phyloP scores from a whole-genome alignment of 2,329 filamentous ascomycete genomes.

The Blastomyces silverae region DNA sequence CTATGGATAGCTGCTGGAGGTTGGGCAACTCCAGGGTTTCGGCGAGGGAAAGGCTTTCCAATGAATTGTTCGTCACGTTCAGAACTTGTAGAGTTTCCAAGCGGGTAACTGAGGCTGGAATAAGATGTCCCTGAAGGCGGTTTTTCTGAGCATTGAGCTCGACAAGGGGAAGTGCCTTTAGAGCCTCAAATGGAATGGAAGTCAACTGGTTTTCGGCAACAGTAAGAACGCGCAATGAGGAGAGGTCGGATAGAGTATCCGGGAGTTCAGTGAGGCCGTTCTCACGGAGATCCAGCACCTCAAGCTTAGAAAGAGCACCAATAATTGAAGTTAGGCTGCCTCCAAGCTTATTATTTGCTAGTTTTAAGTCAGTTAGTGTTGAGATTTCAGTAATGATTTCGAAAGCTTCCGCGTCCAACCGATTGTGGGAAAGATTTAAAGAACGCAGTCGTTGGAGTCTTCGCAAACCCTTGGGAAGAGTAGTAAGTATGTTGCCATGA shows the following conservation, averaged over 20 bases:
- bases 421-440: constrained; percentile 80
- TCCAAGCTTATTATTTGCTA: constrained; percentile 69
- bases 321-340: constrained; percentile 62
- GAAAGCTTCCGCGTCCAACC: constrained; percentile 64
- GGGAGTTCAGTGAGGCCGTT: constrained; percentile 73
- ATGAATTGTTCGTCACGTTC: constrained; percentile 69
- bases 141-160: constrained; percentile 75
- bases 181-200: constrained; percentile 60
- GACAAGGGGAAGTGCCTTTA: constrained; percentile 62
- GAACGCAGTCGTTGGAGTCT: constrained; percentile 66
- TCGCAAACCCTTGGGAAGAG: constrained; percentile 68
- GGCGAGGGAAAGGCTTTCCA: constrained; percentile 49
- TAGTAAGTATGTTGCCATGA: constrained; percentile 71
- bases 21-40: constrained; percentile 58
- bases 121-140: constrained; percentile 63
- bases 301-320: constrained; percentile 59
- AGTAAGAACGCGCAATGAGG: constrained; percentile 67
- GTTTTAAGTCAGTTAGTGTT: constrained; percentile 68
- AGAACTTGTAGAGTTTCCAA: constrained; percentile 64
- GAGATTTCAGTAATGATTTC: constrained; percentile 67
- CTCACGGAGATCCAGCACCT: constrained; percentile 71
- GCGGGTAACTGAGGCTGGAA: constrained; percentile 54
- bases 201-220: constrained; percentile 71
- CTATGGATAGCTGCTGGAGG: constrained; percentile 67
- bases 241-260: constrained; percentile 58